Percentiles rank a stretch among this genome's conserved stretches.
These are phyloP conservation scores for Ganoderma lingzhi DNA, from an alignment of 1,284 basidiomycete genomes.

Conservation along the genomic window DNA sequence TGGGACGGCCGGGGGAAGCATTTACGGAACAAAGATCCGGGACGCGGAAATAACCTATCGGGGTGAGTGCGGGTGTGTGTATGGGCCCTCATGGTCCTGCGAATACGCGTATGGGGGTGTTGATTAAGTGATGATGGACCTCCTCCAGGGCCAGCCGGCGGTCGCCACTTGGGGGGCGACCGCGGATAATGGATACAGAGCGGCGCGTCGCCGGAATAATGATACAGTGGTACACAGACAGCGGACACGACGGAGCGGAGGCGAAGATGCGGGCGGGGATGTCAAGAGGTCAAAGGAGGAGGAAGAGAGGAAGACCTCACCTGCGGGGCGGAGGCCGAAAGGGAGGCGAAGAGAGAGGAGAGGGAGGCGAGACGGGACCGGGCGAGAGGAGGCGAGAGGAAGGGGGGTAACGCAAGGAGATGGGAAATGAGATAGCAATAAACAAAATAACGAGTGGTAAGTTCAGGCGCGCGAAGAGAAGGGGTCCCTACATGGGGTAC, in stretches of 20 bases:
- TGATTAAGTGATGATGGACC: slow-evolving; percentile 5
- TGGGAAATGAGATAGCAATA: slow-evolving; percentile 28
- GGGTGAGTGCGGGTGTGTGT: slow-evolving; percentile 26
- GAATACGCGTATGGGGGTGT: slow-evolving; percentile 4
- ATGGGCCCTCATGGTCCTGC: slow-evolving; percentile 23
- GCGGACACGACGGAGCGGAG: slow-evolving; percentile 17
- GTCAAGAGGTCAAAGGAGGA: slow-evolving; percentile 1
- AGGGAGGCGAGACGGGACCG: slow-evolving; percentile 10
- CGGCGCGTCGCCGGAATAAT: slow-evolving; percentile 30
- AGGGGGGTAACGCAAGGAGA: slow-evolving; percentile 7
- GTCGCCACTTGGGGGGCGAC: slow-evolving; percentile 22
- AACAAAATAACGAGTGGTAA: slow-evolving; percentile 34
- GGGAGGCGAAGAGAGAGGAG: not conserved
- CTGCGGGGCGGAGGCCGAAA: slow-evolving; percentile 2
- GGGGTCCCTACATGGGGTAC: slow-evolving; percentile 33
- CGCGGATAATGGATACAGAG: slow-evolving; percentile 35
- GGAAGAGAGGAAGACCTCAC: slow-evolving; percentile 15
- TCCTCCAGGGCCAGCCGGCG: slow-evolving; percentile 18
- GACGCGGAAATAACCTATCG: slow-evolving; percentile 35
- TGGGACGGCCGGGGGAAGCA: slow-evolving; percentile 10
- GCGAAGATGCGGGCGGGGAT: slow-evolving; percentile 5
- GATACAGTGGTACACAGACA: slow-evolving; percentile 33
- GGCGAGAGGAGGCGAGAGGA: slow-evolving; percentile 9
- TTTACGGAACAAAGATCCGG: slow-evolving; percentile 34
- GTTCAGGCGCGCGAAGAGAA: slow-evolving; percentile 19